Evolutionary conservation across 2,329 filamentous ascomycete genomes (phyloP), one percentile per base, ranked within the genome.

Genomic region (Akanthomyces uredinophilus): DNA sequence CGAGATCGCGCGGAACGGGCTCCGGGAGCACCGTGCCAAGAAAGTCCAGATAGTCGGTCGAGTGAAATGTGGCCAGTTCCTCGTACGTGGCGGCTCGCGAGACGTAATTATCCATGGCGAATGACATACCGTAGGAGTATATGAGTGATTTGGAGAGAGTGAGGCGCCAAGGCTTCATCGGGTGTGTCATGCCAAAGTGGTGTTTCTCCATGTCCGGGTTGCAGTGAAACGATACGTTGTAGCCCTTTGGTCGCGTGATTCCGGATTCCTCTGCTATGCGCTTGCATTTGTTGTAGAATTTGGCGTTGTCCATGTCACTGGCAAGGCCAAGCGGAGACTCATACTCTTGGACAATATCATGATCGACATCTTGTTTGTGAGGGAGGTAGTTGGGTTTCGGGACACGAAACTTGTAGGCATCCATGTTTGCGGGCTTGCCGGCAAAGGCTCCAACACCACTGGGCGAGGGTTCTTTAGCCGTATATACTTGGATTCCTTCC

Each of bases 101-200:
- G 57, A 92, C 84, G 76, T 96, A 97, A 66, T 94, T 89, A 76
- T 98, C 92, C 95, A 99, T 98, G 65, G 92, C 92, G 70, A 94
- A 90, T 69, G 96, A 92, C 84, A 99, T 91, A 67, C 95, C 95
- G 74, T 98, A 98, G 1, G 92, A 90, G 72, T 96, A 88, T 66
- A 99, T 92, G 52, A 99, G 85, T 70, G 95, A 92, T 75, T 99
- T 98, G 62, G 95, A 96, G 61, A 99, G 83, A 18, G 93, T 97
- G 66, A 99, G 80, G 41, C 95, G 91, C 94, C 95, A 98, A 63
- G 95, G 95, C 75, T 99, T 99, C 95, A 99, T 99, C 22, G 95
- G 95, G 79, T 99, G 95, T 11, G 91, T 93, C 77, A 91, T 89
- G 67, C 95, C 95, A 74, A 99, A 99, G 75, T 99, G 95, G 76